These are phyloP conservation scores for Obelidium mucronatum DNA, from an alignment of 192 early-diverging fungal genomes.

Conservation along the genomic window DNA sequence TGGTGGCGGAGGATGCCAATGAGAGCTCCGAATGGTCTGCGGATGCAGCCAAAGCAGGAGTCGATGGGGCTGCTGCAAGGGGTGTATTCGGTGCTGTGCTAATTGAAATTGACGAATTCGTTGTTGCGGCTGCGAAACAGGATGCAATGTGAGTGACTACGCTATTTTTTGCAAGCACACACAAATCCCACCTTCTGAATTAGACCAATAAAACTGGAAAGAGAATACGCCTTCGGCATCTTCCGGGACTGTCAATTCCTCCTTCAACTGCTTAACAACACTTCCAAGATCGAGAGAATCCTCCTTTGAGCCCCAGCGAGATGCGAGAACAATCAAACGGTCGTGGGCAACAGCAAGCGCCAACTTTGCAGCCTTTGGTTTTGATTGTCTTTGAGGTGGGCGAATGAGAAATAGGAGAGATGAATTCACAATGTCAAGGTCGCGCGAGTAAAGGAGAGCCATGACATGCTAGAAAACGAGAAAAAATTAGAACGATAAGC, in stretches of 20 bases:
- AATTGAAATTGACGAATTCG: background rate
- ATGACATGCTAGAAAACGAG: constrained; percentile 15
- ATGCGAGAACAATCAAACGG: constrained; percentile 63
- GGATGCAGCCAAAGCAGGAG: background rate
- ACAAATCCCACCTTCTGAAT: no score
- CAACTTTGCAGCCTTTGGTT: constrained; percentile 65
- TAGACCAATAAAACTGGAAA: constrained; percentile 6
- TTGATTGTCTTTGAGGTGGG: constrained; percentile 88
- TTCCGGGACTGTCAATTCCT: background rate
- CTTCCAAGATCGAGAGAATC: constrained; percentile 56
- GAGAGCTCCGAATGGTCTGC: background rate
- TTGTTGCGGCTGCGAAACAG: background rate
- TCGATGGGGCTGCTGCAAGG: no score
- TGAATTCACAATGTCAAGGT: constrained; percentile 81
- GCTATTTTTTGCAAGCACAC: no score
- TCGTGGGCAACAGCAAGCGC: constrained; percentile 64
- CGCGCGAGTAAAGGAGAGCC: constrained; percentile 76
- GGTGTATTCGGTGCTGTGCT: background rate
- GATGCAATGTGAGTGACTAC: no score
- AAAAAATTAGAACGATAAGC: background rate
- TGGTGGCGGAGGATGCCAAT: background rate
- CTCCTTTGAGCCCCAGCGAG: constrained; percentile 67
- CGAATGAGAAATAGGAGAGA: constrained; percentile 83
- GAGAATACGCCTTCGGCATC: constrained; percentile 5
- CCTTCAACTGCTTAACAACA: constrained; percentile 37